Base-by-base conservation (phyloP, 2,329 filamentous ascomycete species). In the Beauveria brongniartii region DNA sequence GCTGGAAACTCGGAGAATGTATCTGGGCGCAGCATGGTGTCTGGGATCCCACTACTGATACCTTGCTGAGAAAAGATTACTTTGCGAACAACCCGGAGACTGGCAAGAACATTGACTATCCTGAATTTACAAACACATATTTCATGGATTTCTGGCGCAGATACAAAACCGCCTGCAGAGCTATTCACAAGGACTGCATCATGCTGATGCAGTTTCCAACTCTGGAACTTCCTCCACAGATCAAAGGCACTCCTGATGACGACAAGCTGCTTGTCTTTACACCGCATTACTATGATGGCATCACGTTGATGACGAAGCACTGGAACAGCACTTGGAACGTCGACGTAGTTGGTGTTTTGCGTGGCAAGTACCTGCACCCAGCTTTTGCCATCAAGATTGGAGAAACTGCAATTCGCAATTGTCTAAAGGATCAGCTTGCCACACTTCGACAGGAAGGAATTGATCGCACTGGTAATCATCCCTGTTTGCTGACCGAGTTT, bases 321-420 rank as follows among this genome's bases (percentile, higher is more conserved):
- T 99, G 94, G 94, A 99, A 97, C 71, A 89, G 92, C 44, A 86
- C 89, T 18, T 99, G 94, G 89, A 99, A 99, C 67, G 89, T 99
- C 8, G 94, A 99, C 71, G 91, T 99, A 5, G 86, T 99, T 55
- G 94, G 94, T 2, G 84, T 99, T 16, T 79, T 99, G 48, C 88
- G 94, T 51, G 94, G 94, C 14, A 88, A 88, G 65, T 99, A 99
- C 70, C 80, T 90, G 66, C 89, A 88, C 24, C 94, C 94, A 14
- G 91, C 91, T 0, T 93, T 99, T 70, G 94, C 91, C 3, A 88
- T 99, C 71, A 94, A 92, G 69, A 80, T 99, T 52, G 94, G 94
- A 53, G 93, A 97, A 77, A 90, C 87, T 3, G 93, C 94, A 0
- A 97, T 99, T 66, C 83, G 94, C 59, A 97, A 97, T 69, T 97